Conservation (phyloP, 2,329 filamentous ascomycete species). For the Colletotrichum kahawae region DNA sequence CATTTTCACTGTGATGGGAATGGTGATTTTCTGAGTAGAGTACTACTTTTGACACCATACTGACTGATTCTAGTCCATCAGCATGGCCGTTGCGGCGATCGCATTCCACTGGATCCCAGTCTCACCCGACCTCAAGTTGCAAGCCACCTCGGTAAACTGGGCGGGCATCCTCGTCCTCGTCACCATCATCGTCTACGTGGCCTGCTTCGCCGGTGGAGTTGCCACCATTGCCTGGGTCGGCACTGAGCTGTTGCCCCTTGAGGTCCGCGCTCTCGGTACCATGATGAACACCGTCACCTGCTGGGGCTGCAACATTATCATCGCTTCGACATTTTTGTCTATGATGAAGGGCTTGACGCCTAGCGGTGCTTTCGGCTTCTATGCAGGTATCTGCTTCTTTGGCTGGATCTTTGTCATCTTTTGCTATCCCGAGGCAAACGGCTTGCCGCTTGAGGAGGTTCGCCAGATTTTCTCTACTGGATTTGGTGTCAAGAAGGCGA, state of each 20-base stretch:
- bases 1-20: conserved; percentile 45
- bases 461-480: conserved; percentile 53
- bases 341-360: conserved; percentile 55
- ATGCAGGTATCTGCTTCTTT: conserved; percentile 52
- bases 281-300: conserved; percentile 53
- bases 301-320: conserved; percentile 55
- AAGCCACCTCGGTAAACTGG: conserved; percentile 35
- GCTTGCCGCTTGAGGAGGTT: conserved; percentile 60
- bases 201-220: conserved; percentile 48
- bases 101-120: conserved; percentile 52
- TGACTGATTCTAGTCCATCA: conserved; percentile 40
- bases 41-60: neutral
- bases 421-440: conserved; percentile 59
- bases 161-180: conserved; percentile 42
- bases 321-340: conserved; percentile 53
- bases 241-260: conserved; percentile 51
- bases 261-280: conserved; percentile 51
- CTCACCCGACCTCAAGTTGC: conserved; percentile 43
- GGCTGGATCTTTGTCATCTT: conserved; percentile 53
- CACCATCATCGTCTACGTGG: conserved; percentile 51
- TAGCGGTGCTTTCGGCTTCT: conserved; percentile 57
- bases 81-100: conserved; percentile 46
- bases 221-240: conserved; percentile 54
- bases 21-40: conserved; percentile 31
- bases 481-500: conserved; percentile 49